These are phyloP conservation scores for Tetrapisispora iriomotensis DNA, from an alignment of 805 yeast genomes.

Conservation along the genomic window DNA sequence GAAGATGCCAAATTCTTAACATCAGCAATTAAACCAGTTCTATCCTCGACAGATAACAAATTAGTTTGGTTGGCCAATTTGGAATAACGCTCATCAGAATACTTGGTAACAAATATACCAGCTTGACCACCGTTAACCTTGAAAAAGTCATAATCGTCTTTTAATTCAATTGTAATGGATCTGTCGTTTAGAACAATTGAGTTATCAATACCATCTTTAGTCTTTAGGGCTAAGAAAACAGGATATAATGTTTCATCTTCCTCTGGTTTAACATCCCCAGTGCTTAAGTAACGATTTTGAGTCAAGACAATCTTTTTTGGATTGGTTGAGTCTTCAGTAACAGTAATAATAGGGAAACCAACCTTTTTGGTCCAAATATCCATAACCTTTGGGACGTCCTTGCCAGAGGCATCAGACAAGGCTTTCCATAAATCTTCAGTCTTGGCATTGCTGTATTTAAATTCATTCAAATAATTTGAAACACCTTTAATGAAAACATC, in stretches of 20 bases:
- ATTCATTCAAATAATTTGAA: slow-evolving; percentile 63
- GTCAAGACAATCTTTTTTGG: slow-evolving; percentile 38
- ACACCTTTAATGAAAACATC: slow-evolving; percentile 72
- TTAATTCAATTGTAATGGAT: slow-evolving; percentile 36
- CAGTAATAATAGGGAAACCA: slow-evolving; percentile 68
- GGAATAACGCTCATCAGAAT: slow-evolving; percentile 57
- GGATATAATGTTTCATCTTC: slow-evolving; percentile 65
- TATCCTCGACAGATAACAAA: slow-evolving; percentile 60
- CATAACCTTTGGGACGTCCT: slow-evolving; percentile 66
- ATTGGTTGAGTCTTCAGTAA: slow-evolving; percentile 42
- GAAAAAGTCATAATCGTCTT: slow-evolving; percentile 39
- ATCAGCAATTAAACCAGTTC: slow-evolving; percentile 75
- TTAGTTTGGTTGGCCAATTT: slow-evolving; percentile 52
- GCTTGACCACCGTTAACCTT: slow-evolving; percentile 66
- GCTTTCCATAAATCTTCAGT: slow-evolving; percentile 74
- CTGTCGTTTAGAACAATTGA: slow-evolving; percentile 46
- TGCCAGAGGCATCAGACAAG: slow-evolving; percentile 56
- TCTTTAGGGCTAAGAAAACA: slow-evolving; percentile 57
- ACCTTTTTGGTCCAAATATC: slow-evolving; percentile 71
- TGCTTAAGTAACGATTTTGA: slow-evolving; percentile 65
- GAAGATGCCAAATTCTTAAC: slow-evolving; percentile 62
- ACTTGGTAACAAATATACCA: slow-evolving; percentile 68
- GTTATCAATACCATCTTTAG: slow-evolving; percentile 51
- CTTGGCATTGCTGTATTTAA: slow-evolving; percentile 67
- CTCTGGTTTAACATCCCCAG: slow-evolving; percentile 68